Evolutionary conservation across 2,329 filamentous ascomycete species (phyloP), one percentile per base, ranked within the genome.

Genomic region (Fusarium sp.): DNA sequence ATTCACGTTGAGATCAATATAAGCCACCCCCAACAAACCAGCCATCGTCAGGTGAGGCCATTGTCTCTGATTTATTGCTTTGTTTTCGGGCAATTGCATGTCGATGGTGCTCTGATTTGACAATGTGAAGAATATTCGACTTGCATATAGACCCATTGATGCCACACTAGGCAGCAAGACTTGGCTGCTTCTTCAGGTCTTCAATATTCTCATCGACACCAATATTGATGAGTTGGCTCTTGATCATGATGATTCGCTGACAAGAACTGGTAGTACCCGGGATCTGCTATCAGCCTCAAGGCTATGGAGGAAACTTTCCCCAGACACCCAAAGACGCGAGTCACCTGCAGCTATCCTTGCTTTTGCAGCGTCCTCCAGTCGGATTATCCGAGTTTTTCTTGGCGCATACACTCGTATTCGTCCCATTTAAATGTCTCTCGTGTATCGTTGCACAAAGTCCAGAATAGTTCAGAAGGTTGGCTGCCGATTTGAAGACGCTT

Each of bases 401-500:
- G 42, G 57, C 24, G 44, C 38, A 59, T 45, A 51, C 28, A 47
- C 72, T 78, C 77, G 75, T 78, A 74, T 78, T 71, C 51, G 54
- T 54, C 49, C 56, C 58, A 56, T 58, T 61, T 44, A 62, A 56
- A 41, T 63, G 22, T 42, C 38, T 63, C 24, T 67, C 36, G 63
- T 66, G 59, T 31, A 45, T 47, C 65, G 69, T 57, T 36, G 47
- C 56, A 69, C 70, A 69, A 36, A 20, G 47, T 26, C 35, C 18
- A 42, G 26, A 41, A 42, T 42, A 48, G 44, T 20, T 44, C 24
- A n/a, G n/a, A 69, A 52, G n/a, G 28, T 28, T 54, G 17, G n/a
- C 66, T 69, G 55, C 67, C 63, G 38, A 45, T 28, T 38, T 47
- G 63, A 59, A 63, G 55, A 33, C n/a, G 33, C 33, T 56, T 59